Percentiles rank a stretch among this genome's conserved stretches.
phyloP scores from a whole-genome alignment of 306 rosid genomes.

The Begonia loranthoides region DNA sequence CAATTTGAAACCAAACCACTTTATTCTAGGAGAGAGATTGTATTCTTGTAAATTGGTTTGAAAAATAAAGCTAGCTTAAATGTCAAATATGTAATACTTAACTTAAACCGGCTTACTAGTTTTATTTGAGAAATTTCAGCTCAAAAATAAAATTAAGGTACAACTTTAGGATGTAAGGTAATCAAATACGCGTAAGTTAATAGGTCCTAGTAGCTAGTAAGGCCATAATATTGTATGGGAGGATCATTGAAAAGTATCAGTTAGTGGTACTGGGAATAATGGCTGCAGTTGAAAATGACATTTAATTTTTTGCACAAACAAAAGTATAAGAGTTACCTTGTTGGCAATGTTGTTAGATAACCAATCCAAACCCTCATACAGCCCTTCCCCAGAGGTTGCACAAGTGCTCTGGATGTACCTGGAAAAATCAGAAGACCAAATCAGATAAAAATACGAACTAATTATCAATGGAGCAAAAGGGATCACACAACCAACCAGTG shows the following conservation, averaged over 20 bases:
- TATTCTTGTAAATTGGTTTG: no score
- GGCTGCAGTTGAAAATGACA: not conserved
- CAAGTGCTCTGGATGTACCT: slow-evolving; percentile 99
- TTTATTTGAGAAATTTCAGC: no score
- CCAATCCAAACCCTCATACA: slow-evolving; percentile 97
- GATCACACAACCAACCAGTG: slow-evolving; percentile 54
- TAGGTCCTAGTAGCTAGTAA: not conserved
- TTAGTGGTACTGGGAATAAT: no score
- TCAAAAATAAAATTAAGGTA: no score
- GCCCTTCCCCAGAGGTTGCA: slow-evolving; percentile 99
- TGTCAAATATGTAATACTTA: no score
- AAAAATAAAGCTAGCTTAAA: no score
- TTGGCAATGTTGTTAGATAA: slow-evolving; percentile 99
- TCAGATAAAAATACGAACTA: no score
- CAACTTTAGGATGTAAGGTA: no score
- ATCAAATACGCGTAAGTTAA: not conserved
- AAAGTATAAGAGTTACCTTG: slow-evolving; percentile 34
- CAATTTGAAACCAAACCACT: no score
- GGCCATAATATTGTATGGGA: not conserved
- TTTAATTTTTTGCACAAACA: not conserved
- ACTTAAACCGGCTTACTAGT: no score
- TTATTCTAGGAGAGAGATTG: no score
- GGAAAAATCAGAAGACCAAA: slow-evolving; percentile 12
- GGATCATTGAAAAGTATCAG: no score
- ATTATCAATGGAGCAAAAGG: slow-evolving; percentile 8